These are phyloP conservation scores for Thamnidium elegans DNA, from an alignment of 192 early-diverging fungal species.

Conservation along the genomic window DNA sequence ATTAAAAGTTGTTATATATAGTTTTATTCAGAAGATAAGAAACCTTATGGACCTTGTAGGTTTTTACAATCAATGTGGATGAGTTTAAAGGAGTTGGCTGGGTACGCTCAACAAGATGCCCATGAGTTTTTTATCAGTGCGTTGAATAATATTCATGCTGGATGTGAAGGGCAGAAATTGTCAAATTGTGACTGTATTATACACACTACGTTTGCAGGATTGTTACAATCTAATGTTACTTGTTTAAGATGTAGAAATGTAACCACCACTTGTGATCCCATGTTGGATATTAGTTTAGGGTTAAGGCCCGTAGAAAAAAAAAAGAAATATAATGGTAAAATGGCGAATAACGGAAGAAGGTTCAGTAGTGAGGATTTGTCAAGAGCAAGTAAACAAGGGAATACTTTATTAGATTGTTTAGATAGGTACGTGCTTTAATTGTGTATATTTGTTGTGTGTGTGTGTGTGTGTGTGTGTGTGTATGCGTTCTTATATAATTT, in stretches of 20 bases:
- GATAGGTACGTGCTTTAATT: slow-evolving; percentile 52
- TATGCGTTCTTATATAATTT: no score
- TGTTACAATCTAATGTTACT: slow-evolving; percentile 88
- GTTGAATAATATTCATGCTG: slow-evolving; percentile 81
- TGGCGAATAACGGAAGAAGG: not conserved
- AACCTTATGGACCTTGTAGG: slow-evolving; percentile 77
- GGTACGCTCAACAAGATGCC: slow-evolving; percentile 94
- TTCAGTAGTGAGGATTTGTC: not conserved
- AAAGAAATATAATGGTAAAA: not conserved
- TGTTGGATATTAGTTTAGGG: slow-evolving; percentile 89
- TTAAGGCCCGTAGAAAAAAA: slow-evolving; percentile 50
- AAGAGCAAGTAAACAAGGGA: slow-evolving; percentile 15
- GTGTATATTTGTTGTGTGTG: not conserved
- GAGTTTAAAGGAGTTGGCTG: slow-evolving; percentile 80
- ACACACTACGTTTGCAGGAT: slow-evolving; percentile 87
- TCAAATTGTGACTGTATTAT: slow-evolving; percentile 79
- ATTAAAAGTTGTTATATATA: slow-evolving; percentile 27
- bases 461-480: not conserved
- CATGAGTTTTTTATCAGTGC: slow-evolving; percentile 96
- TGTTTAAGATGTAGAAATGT: slow-evolving; percentile 77
- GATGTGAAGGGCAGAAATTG: slow-evolving; percentile 45
- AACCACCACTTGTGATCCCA: slow-evolving; percentile 80
- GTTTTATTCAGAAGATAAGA: slow-evolving; percentile 65
- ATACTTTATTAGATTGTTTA: slow-evolving; percentile 61
- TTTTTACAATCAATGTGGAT: slow-evolving; percentile 92